Base-by-base conservation (phyloP, 2,329 filamentous ascomycete species). In the Thelonectria blattea region DNA sequence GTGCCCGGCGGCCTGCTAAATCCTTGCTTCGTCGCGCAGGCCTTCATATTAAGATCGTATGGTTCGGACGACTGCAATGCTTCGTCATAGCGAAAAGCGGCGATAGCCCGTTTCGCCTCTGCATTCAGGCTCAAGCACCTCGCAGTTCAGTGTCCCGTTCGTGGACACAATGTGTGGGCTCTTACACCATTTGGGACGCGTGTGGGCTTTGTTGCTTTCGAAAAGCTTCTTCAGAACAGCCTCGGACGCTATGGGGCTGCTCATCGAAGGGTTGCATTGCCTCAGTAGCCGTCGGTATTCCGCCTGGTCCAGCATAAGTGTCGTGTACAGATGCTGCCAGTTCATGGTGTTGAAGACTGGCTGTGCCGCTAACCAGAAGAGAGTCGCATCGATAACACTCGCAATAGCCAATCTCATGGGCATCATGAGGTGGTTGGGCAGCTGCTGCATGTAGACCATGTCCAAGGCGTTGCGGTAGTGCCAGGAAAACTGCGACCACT, bases 401-500 rank as follows among this genome's bases (percentile, higher is more conserved):
- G 70, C 73, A 63, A 77, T 59, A 2, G 70, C 73, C 43, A 76
- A 58, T 32, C 72, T 65, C 61, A 77, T 70, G 3, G 72, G 73
- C 59, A 65, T 57, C 66, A 75, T 71, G n/a, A 73, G 55, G n/a
- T 62, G 58, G 15, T 61, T 63, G 24, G 64, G 49, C 5, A 30
- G 27, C 27, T 4, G 8, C 27, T 30, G 60, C 53, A 18, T 71
- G 58, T 74, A 67, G 14, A 75, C 63, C 5, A 74, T 65, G 5
- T 73, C 70, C 30, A 76, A 47, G 0, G 74, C 71, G 46, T 68
- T 69, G 24, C 65, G 64, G 20, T 75, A 69, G 45, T 75, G 65
- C 48, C 61, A 62, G 5, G 66, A 64, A 32, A 74, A 71, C 5
- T 63, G 58, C 17, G 51, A 51, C 56, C 67, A 65, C 20, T 69